Percentiles rank a stretch among this genome's conserved stretches.
Evolutionary conservation across 2,329 filamentous ascomycete genomes (phyloP).

Genomic region (Clonostachys rosea): DNA sequence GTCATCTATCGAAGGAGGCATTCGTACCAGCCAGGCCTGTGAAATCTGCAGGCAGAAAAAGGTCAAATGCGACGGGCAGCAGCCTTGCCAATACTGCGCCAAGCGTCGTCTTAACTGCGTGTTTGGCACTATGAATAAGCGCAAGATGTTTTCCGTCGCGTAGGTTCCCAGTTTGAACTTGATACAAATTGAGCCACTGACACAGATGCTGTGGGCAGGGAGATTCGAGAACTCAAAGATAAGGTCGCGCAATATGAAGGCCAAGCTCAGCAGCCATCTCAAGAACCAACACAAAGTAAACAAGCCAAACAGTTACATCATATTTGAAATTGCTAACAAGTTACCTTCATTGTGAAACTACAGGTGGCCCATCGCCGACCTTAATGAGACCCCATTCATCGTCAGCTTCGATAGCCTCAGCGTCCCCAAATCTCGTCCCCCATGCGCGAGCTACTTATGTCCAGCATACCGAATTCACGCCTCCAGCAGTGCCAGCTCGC

Average conservation of each 20-base stretch:
- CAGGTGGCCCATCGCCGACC: no score
- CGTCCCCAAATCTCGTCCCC: no score
- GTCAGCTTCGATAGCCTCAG: no score
- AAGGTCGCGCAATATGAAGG: background rate
- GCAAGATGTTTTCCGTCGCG: background rate
- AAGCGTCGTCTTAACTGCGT: background rate
- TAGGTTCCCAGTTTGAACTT: background rate
- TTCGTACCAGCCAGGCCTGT: background rate
- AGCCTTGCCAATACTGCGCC: background rate
- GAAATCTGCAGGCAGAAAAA: background rate
- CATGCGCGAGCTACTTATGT: no score
- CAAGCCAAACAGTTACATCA: no score
- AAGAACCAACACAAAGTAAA: no score
- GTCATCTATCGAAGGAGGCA: background rate
- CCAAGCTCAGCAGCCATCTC: background rate
- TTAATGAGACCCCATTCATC: no score
- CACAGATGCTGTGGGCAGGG: background rate
- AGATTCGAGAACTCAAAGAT: background rate
- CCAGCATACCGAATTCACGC: no score
- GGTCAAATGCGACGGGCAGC: background rate
- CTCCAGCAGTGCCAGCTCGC: no score
- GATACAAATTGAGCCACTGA: background rate
- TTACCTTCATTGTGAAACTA: no score
- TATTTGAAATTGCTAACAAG: no score
- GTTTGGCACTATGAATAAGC: background rate